phyloP scores from a whole-genome alignment of 202 grass and related monocot genomes.

The Panicum hallii region DNA sequence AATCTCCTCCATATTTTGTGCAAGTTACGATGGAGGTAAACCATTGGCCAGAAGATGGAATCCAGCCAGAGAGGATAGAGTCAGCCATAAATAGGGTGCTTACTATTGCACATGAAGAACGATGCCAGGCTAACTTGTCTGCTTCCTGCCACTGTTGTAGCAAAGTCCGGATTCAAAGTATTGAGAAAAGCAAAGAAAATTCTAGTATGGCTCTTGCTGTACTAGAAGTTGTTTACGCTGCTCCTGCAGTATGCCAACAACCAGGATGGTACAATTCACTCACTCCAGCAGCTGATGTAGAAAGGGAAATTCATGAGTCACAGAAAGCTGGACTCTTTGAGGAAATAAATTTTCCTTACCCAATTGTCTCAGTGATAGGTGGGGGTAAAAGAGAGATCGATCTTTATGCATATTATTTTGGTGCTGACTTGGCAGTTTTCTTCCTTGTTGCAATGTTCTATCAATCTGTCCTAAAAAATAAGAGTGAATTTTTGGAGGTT shows the following conservation, averaged over 20 bases:
- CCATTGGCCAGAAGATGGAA: constrained; percentile 96
- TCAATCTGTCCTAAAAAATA: constrained; percentile 95
- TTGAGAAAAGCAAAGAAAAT: constrained; percentile 86
- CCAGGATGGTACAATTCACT: constrained; percentile 84
- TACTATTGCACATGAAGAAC: constrained; percentile 78
- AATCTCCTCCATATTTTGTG: constrained; percentile 97
- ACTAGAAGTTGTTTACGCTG: constrained; percentile 95
- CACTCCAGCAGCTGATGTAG: constrained; percentile 79
- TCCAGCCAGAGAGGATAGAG: constrained; percentile 95
- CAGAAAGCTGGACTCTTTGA: constrained; percentile 77
- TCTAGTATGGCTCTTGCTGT: constrained; percentile 81
- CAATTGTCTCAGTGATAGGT: constrained; percentile 85
- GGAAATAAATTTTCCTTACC: constrained; percentile 82
- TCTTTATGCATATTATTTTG: constrained; percentile 95
- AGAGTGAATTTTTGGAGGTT: constrained; percentile 90
- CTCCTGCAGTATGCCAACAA: constrained; percentile 72
- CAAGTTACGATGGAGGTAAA: constrained; percentile 94
- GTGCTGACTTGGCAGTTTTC: constrained; percentile 94
- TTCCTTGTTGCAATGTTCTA: constrained; percentile 95
- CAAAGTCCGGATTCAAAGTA: constrained; percentile 91
- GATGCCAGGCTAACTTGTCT: constrained; percentile 66
- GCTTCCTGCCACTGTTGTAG: constrained; percentile 76
- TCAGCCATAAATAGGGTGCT: constrained; percentile 91
- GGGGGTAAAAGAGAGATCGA: constrained; percentile 96
- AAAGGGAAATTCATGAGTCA: constrained; percentile 82